These are phyloP conservation scores for Curvularia lunata DNA, from an alignment of 2,329 filamentous ascomycete species.

Conservation along the genomic window DNA sequence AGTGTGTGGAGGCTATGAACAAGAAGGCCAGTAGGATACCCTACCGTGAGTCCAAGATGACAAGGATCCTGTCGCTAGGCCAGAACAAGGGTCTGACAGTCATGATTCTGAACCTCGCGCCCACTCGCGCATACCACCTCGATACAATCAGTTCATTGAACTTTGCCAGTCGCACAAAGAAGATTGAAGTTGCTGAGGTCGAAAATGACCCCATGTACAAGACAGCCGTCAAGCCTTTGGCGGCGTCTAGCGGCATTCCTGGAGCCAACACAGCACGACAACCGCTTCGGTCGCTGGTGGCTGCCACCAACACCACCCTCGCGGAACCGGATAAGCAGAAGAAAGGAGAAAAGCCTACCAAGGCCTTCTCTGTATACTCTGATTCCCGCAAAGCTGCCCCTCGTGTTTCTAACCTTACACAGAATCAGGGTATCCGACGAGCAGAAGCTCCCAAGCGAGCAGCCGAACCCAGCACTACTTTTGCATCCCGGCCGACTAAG, in stretches of 20 bases:
- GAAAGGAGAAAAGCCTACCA: conserved; percentile 71
- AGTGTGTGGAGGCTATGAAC: conserved; percentile 94
- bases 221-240: conserved; percentile 48
- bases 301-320: conserved; percentile 75
- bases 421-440: conserved; percentile 44
- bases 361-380: conserved; percentile 85
- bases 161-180: conserved; percentile 93
- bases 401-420: conserved; percentile 39
- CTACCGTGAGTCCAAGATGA: conserved; percentile 97
- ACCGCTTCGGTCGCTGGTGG: conserved; percentile 77
- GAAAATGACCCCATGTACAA: conserved; percentile 90
- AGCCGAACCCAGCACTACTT: conserved; percentile 48
- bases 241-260: conserved; percentile 41
- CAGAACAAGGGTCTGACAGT: conserved; percentile 95
- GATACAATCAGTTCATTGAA: conserved; percentile 94
- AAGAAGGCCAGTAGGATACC: conserved; percentile 78
- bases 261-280: conserved; percentile 65
- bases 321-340: conserved; percentile 60
- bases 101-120: conserved; percentile 95
- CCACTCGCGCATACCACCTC: conserved; percentile 88
- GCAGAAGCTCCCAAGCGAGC: conserved; percentile 55
- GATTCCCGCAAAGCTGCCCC: conserved; percentile 58
- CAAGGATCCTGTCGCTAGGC: conserved; percentile 85
- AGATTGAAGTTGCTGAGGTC: conserved; percentile 93
- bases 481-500: conserved; percentile 51